A percentile compares a stretch with the other conserved stretches of the same genome.
Conservation (phyloP, 306 rosid genomes). For the Spatholobus suberectus region DNA sequence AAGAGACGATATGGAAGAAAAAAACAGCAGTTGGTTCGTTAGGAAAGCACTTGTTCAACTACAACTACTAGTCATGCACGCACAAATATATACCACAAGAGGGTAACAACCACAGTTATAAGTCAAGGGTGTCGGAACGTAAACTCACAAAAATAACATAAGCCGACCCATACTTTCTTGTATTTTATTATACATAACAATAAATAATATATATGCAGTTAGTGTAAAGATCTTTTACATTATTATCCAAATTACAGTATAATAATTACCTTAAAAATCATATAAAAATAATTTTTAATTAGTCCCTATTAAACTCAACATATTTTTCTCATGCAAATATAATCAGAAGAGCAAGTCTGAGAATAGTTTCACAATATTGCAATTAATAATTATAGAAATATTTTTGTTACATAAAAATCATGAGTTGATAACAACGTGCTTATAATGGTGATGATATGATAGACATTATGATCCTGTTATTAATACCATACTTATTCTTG, state of each 20-base stretch:
- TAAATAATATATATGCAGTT: too few relatives aligned
- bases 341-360: not conserved
- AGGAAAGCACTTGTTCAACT: not conserved
- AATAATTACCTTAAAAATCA: too few relatives aligned
- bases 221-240: too few relatives aligned
- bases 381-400: constrained; percentile 36
- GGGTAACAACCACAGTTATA: not conserved
- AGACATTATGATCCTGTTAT: not conserved
- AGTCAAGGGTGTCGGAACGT: not conserved
- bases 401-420: constrained; percentile 38
- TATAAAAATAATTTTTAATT: too few relatives aligned
- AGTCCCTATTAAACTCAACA: not conserved
- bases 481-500: constrained; percentile 40
- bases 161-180: not conserved
- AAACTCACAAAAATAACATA: not conserved
- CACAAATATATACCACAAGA: not conserved
- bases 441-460: not conserved
- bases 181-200: not conserved
- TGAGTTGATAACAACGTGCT: constrained; percentile 7
- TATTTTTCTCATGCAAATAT: not conserved
- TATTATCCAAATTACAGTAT: too few relatives aligned
- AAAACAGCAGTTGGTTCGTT: not conserved
- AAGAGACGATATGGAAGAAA: not conserved
- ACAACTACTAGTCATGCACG: too few relatives aligned
- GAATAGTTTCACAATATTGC: not conserved